Evolutionary conservation across 2,329 filamentous ascomycete genomes (phyloP), one percentile per base, ranked within the genome.

Genomic region (Sporothrix curviconia): DNA sequence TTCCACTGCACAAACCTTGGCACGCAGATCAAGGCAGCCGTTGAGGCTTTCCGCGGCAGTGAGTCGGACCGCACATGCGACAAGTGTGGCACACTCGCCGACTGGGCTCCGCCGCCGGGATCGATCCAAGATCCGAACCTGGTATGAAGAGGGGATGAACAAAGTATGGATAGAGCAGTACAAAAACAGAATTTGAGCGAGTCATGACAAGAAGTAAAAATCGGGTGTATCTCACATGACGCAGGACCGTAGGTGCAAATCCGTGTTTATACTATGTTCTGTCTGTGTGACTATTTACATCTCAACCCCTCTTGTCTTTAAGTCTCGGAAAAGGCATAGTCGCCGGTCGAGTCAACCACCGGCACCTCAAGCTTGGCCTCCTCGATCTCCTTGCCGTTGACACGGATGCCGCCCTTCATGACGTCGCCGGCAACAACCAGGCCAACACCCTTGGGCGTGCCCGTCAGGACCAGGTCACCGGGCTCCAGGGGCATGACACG

Each of bases 401-500:
- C 84, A 69, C 83, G 85, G 64, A 97, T 78, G 4, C 91, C 91
- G 25, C 89, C 92, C 62, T 80, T 86, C 81, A 99, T 90, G 32
- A 92, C 78, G 74, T 99, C 92, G 2, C 94, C 94, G 1, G 89
- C 84, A 60, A 85, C 83, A 1, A 96, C 91, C 19, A 85, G 80
- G 1, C 94, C 94, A 1, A 99, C 94, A 12, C 94, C 94, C 75
- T 96, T 96, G 51, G 94, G 94, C 52, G 94, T 99, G 17, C 94
- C 94, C n/a, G 94, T 99, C 65, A 99, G 76, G 50, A 99, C 84
- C 67, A 99, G 85, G 72, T 99, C 94, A 50, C 92, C 94, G 67
- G 88, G 83, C 72, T 95, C 87, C 59, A 99, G 78, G 8, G 90
- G 91, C 91, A 97, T 96, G 58, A 97, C 92, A 70, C 86, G 86